A percentile compares a stretch with the other conserved stretches of the same genome.
These are phyloP conservation scores for Punica granatum DNA, from an alignment of 345 rosid species.

Conservation along the genomic window DNA sequence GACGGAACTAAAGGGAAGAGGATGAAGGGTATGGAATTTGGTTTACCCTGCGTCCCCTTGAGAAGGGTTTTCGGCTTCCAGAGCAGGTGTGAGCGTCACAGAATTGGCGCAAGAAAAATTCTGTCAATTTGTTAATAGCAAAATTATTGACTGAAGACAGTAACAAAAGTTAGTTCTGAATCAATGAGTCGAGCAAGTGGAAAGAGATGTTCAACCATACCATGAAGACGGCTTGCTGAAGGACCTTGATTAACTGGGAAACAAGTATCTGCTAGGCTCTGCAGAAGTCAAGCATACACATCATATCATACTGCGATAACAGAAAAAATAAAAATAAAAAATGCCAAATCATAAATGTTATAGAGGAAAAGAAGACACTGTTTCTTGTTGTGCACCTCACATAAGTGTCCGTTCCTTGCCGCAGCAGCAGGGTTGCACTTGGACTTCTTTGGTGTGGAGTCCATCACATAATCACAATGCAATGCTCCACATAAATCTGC, in stretches of 20 bases:
- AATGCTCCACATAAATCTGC: slow-evolving; percentile 76
- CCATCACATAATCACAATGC: slow-evolving; percentile 59
- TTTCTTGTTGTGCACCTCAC: slow-evolving; percentile 44
- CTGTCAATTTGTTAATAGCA: slow-evolving; percentile 16
- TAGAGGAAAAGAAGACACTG: not conserved
- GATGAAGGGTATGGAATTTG: not conserved
- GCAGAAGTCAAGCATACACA: slow-evolving; percentile 9
- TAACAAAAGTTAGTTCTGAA: not conserved
- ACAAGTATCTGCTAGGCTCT: slow-evolving; percentile 43
- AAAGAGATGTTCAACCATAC: slow-evolving; percentile 18
- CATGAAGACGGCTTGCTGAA: slow-evolving; percentile 73
- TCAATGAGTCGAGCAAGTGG: not conserved
- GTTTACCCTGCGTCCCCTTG: slow-evolving; percentile 49
- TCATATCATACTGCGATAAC: not conserved
- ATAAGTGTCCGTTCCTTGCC: slow-evolving; percentile 55
- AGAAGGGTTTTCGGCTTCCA: slow-evolving; percentile 39
- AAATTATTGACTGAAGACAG: not conserved
- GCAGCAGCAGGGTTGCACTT: slow-evolving; percentile 79
- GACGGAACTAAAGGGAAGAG: not conserved
- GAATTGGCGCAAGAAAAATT: slow-evolving; percentile 69
- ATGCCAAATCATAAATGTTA: not conserved
- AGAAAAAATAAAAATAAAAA: not conserved
- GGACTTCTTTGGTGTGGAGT: slow-evolving; percentile 28
- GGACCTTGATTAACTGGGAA: slow-evolving; percentile 48
- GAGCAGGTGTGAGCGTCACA: slow-evolving; percentile 72